Evolutionary conservation across 371 early-diverging fungal genomes (phyloP).

Genomic region (Mucor plumbeus): DNA sequence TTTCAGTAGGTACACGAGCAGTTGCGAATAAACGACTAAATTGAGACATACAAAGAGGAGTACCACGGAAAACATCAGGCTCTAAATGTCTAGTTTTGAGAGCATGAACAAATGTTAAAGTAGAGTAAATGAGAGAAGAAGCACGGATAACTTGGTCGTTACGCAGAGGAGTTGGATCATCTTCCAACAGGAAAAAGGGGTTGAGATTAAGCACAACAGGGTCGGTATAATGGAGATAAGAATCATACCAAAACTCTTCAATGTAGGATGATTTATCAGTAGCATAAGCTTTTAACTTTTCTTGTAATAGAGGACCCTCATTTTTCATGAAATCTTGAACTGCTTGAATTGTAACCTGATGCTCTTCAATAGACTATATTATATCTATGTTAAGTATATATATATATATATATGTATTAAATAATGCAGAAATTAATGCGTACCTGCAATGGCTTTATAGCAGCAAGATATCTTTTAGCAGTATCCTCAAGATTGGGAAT

Average conservation of each 20-base stretch:
- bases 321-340: constrained; percentile 77
- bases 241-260: constrained; percentile 55
- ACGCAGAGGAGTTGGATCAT: constrained; percentile 56
- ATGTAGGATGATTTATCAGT: constrained; percentile 60
- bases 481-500: constrained; percentile 89
- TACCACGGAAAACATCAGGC: constrained; percentile 67
- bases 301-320: constrained; percentile 79
- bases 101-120: constrained; percentile 57
- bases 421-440: background rate
- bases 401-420: background rate
- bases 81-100: constrained; percentile 54
- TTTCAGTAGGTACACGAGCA: constrained; percentile 60
- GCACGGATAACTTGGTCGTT: constrained; percentile 57
- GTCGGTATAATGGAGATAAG: constrained; percentile 51
- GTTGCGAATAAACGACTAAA: constrained; percentile 65
- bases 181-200: constrained; percentile 56
- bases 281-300: constrained; percentile 71
- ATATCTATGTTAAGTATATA: background rate
- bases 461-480: constrained; percentile 70
- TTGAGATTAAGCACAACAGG: constrained; percentile 56
- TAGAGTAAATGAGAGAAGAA: constrained; percentile 56
- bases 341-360: constrained; percentile 60
- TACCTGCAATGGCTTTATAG: constrained; percentile 80
- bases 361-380: constrained; percentile 59
- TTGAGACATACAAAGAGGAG: constrained; percentile 70